phyloP scores from a whole-genome alignment of 1,284 basidiomycete genomes.

The Amylostereum areolatum region DNA sequence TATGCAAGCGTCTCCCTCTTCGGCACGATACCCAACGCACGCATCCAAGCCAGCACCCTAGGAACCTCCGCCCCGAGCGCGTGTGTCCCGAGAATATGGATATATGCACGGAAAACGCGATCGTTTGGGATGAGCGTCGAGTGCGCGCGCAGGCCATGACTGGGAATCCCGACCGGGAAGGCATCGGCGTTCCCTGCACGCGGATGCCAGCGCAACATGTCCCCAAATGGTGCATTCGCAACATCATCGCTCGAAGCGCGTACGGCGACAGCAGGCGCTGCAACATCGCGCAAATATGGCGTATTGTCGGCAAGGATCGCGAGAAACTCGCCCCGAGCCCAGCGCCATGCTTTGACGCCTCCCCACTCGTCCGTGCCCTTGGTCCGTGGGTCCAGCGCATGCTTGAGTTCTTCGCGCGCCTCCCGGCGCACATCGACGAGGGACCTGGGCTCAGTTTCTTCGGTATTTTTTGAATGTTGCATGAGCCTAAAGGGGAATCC shows the following conservation, averaged over 20 bases:
- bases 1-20: slow-evolving; percentile 49
- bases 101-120: slow-evolving; percentile 52
- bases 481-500: slow-evolving; percentile 16
- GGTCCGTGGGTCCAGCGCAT: slow-evolving; percentile 19
- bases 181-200: not conserved
- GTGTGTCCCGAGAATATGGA: slow-evolving; percentile 55
- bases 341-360: slow-evolving; percentile 35
- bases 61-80: slow-evolving; percentile 55
- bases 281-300: slow-evolving; percentile 24
- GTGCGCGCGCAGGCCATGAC: slow-evolving; percentile 13
- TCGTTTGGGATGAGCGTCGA: slow-evolving; percentile 44
- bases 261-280: slow-evolving; percentile 22
- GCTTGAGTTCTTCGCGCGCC: slow-evolving; percentile 19
- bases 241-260: slow-evolving; percentile 22
- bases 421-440: slow-evolving; percentile 8
- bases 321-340: slow-evolving; percentile 42
- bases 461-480: not conserved
- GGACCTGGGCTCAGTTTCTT: not conserved
- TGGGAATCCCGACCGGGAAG: not conserved
- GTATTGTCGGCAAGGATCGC: slow-evolving; percentile 47
- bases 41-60: slow-evolving; percentile 76
- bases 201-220: slow-evolving; percentile 14
- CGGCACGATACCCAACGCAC: slow-evolving; percentile 48
- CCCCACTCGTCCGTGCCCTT: slow-evolving; percentile 40
- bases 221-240: slow-evolving; percentile 21